A percentile compares a stretch with the other conserved stretches of the same genome.
Conservation (phyloP, 306 rosid species). For the Luffa aegyptiaca region DNA sequence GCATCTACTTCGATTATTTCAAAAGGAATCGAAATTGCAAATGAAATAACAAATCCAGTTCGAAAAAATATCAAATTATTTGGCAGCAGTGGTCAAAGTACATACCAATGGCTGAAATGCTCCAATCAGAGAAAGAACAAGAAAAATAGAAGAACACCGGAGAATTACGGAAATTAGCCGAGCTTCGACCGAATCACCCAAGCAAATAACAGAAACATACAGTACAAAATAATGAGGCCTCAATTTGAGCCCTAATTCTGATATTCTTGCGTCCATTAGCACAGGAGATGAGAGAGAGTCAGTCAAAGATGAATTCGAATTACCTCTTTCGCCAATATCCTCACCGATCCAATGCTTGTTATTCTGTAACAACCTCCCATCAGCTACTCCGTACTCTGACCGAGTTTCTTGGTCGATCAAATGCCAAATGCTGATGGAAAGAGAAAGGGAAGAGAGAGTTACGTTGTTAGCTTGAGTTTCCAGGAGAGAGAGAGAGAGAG, state of each 20-base stretch:
- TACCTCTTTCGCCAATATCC: not conserved
- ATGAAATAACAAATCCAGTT: constrained; percentile 4
- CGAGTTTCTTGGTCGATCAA: constrained; percentile 3
- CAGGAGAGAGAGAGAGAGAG: constrained; percentile 7
- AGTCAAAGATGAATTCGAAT: constrained; percentile 10
- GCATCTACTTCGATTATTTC: not conserved
- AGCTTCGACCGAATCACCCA: not conserved
- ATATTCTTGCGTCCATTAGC: not conserved
- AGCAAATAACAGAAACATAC: not conserved
- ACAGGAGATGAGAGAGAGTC: constrained; percentile 2
- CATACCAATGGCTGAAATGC: not conserved
- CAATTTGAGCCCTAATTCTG: constrained; percentile 14
- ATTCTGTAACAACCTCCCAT: not conserved
- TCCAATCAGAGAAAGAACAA: not conserved
- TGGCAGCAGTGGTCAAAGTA: not conserved
- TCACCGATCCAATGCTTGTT: constrained; percentile 12
- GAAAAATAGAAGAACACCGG: not conserved
- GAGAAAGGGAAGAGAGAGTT: constrained; percentile 8
- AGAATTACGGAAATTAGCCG: not conserved
- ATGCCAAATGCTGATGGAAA: constrained; percentile 10
- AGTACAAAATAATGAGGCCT: not conserved
- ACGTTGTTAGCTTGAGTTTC: constrained; percentile 8
- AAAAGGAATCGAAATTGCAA: not conserved
- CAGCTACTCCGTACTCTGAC: not conserved
- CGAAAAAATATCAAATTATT: not conserved